phyloP scores from a whole-genome alignment of 2,329 filamentous ascomycete genomes.

The Colletotrichum gigasporum region DNA sequence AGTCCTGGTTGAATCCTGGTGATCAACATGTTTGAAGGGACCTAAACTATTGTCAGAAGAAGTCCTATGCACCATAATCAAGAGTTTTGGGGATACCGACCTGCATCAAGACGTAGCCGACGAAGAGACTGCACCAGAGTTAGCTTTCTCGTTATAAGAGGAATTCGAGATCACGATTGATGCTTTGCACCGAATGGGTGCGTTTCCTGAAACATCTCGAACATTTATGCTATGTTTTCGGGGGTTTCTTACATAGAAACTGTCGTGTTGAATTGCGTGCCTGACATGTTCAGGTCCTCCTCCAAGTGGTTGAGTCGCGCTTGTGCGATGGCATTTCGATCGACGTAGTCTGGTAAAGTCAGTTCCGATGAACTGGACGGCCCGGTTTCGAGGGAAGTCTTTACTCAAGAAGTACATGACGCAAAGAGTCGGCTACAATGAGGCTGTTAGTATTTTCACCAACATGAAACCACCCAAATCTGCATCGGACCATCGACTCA shows the following conservation, averaged over 20 bases:
- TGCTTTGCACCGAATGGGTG: too few relatives aligned
- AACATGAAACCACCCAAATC: too few relatives aligned
- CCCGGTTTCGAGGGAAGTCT: neutral
- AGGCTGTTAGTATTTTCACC: neutral
- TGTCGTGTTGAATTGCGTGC: slow-evolving; percentile 45
- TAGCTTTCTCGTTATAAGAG: too few relatives aligned
- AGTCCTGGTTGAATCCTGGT: slow-evolving; percentile 51
- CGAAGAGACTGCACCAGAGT: slow-evolving; percentile 40
- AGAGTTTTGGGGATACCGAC: slow-evolving; percentile 32
- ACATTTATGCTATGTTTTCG: slow-evolving; percentile 34
- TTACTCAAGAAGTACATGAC: slow-evolving; percentile 55
- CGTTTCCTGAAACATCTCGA: accelerated
- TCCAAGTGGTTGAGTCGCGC: slow-evolving; percentile 52
- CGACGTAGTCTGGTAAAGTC: slow-evolving; percentile 43
- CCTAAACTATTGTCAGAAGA: neutral
- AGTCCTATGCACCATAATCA: too few relatives aligned
- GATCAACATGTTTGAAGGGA: slow-evolving; percentile 55
- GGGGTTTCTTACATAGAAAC: slow-evolving; percentile 45
- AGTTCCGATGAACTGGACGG: neutral
- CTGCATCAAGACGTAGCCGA: slow-evolving; percentile 53
- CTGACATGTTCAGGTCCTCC: slow-evolving; percentile 51
- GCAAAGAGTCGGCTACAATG: slow-evolving; percentile 45
- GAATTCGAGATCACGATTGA: too few relatives aligned
- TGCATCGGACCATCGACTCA: slow-evolving; percentile 34
- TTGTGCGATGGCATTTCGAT: slow-evolving; percentile 57